Conservation (phyloP, 805 yeast genomes). For the Metschnikowia gruessii region DNA sequence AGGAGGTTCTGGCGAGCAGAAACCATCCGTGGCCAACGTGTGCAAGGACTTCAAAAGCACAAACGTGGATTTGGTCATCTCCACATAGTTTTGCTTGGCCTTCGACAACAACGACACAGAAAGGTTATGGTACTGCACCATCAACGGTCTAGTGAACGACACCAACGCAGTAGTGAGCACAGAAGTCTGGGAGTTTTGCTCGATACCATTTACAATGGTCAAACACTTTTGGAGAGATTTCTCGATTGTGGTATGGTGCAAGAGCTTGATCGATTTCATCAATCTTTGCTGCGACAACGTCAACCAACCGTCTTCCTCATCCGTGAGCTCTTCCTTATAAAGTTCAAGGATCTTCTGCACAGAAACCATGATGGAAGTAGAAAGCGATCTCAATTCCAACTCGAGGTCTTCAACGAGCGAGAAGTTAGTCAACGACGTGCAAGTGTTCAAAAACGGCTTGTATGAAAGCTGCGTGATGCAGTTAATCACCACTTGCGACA, state of each 20-base stretch:
- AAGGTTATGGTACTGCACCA: slow-evolving; percentile 58
- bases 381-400: slow-evolving; percentile 44
- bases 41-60: slow-evolving; percentile 54
- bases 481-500: slow-evolving; percentile 44
- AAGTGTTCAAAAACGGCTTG: slow-evolving; percentile 22
- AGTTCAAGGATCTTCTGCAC: slow-evolving; percentile 56
- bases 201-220: slow-evolving; percentile 31
- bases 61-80: slow-evolving; percentile 59
- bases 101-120: slow-evolving; percentile 42
- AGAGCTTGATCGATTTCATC: slow-evolving; percentile 38
- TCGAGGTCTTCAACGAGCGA: slow-evolving; percentile 42
- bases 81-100: slow-evolving; percentile 47
- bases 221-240: slow-evolving; percentile 36
- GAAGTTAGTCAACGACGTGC: slow-evolving; percentile 23
- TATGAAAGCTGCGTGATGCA: slow-evolving; percentile 41
- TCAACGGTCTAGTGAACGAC: slow-evolving; percentile 59
- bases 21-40: slow-evolving; percentile 72
- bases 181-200: slow-evolving; percentile 39
- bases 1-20: slow-evolving; percentile 88
- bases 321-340: slow-evolving; percentile 33
- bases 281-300: slow-evolving; percentile 45
- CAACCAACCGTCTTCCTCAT: slow-evolving; percentile 68
- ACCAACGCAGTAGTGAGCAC: slow-evolving; percentile 45
- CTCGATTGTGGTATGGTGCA: slow-evolving; percentile 40
- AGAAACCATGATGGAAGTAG: slow-evolving; percentile 59